Conservation (phyloP, 1,284 basidiomycete species). For the Waitea zeae region DNA sequence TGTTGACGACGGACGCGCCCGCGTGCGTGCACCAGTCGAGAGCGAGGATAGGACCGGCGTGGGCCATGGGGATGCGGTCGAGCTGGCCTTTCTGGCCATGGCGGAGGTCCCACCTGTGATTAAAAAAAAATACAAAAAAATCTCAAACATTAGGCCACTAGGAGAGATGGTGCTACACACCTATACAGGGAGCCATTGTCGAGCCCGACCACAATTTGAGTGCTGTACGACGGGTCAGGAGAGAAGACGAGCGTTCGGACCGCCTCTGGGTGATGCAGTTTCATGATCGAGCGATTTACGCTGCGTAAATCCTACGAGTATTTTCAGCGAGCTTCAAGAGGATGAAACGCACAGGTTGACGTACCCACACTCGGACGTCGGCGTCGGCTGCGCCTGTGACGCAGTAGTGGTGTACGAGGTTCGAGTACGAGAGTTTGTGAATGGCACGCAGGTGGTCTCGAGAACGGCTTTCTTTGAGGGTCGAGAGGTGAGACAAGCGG, state of each 20-base stretch:
- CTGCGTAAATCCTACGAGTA: constrained; percentile 53
- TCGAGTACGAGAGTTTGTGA: constrained; percentile 50
- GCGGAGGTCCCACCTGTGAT: constrained; percentile 58
- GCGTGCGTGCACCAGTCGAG: constrained; percentile 54
- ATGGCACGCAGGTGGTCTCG: constrained; percentile 67
- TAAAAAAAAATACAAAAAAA: too few species aligned
- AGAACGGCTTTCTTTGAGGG: constrained; percentile 55
- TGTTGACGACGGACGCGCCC: background rate
- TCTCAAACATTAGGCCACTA: background rate
- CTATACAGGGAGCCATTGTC: constrained; percentile 62
- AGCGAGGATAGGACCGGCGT: constrained; percentile 58
- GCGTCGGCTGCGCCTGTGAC: constrained; percentile 76
- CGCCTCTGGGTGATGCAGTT: constrained; percentile 55
- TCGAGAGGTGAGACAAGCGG: constrained; percentile 5
- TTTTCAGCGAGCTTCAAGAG: too few species aligned
- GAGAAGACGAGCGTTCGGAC: constrained; percentile 64
- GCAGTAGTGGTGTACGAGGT: constrained; percentile 46
- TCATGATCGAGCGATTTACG: constrained; percentile 47
- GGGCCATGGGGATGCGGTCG: constrained; percentile 65
- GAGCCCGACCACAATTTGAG: constrained; percentile 59
- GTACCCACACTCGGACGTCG: constrained; percentile 68
- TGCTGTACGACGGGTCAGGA: constrained; percentile 40
- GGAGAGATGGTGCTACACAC: constrained; percentile 11
- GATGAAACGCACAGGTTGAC: background rate
- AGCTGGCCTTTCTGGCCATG: constrained; percentile 54